Evolutionary conservation across 2,329 filamentous ascomycete species (phyloP).

Genomic region (Aspergillus ustus): DNA sequence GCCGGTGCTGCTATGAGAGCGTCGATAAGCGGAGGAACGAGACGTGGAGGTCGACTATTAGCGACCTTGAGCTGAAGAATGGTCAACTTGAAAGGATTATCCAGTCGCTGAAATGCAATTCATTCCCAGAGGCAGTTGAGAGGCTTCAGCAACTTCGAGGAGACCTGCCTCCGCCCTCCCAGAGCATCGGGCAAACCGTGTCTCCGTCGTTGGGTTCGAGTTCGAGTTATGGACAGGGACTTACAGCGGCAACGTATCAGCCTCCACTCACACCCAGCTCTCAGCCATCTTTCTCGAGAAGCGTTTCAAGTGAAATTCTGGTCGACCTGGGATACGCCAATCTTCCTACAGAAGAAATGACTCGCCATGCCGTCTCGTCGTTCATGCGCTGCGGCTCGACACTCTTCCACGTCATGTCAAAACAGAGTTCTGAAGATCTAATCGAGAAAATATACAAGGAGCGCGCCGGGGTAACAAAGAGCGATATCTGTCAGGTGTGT

Average conservation of each 20-base stretch:
- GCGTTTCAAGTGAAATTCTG: too few species aligned
- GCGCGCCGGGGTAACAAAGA: neutral
- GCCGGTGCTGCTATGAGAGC: neutral
- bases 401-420: slow-evolving; percentile 5
- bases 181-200: neutral
- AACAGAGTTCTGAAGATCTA: neutral
- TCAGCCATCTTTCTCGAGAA: neutral
- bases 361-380: neutral
- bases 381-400: neutral
- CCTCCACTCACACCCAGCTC: neutral
- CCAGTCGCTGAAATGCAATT: neutral
- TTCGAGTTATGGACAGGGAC: neutral
- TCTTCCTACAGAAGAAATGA: neutral
- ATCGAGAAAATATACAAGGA: neutral
- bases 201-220: neutral
- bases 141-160: neutral
- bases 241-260: too few species aligned
- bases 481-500: slow-evolving; percentile 1
- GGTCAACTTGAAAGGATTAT: neutral
- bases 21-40: neutral
- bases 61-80: neutral
- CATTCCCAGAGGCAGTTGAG: neutral
- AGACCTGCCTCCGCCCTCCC: neutral
- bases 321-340: neutral
- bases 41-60: neutral